Percentiles rank a stretch among this genome's conserved stretches.
phyloP scores from a whole-genome alignment of 2,329 filamentous ascomycete species.

The Penicillium concentricum region DNA sequence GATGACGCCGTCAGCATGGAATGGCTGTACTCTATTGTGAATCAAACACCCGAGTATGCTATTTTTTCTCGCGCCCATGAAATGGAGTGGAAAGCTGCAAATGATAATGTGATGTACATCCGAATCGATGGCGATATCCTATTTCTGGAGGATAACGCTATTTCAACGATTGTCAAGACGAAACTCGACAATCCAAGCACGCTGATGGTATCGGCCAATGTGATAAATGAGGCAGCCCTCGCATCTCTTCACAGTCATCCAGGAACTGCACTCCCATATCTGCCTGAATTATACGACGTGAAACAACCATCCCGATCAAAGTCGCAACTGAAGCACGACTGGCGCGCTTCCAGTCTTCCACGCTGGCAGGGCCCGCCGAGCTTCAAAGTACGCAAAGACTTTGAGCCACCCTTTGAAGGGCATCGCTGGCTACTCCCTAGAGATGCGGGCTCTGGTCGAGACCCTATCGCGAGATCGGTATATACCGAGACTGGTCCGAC shows the following conservation, averaged over 20 bases:
- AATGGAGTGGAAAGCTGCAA: slow-evolving; percentile 17
- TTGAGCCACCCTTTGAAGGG: slow-evolving; percentile 31
- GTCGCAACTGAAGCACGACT: slow-evolving; percentile 23
- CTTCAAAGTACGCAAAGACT: slow-evolving; percentile 30
- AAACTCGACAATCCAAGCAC: slow-evolving; percentile 53
- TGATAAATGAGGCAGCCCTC: slow-evolving; percentile 57
- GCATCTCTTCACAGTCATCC: slow-evolving; percentile 56
- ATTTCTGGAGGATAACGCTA: slow-evolving; percentile 47
- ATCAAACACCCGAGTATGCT: slow-evolving; percentile 31
- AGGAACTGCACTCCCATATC: slow-evolving; percentile 54
- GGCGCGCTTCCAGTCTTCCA: slow-evolving; percentile 37
- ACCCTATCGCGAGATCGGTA: slow-evolving; percentile 50
- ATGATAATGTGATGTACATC: slow-evolving; percentile 37
- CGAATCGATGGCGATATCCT: slow-evolving; percentile 47
- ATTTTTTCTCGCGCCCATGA: slow-evolving; percentile 11
- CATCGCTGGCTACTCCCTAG: slow-evolving; percentile 54
- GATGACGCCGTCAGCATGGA: slow-evolving; percentile 34
- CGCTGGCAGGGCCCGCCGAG: slow-evolving; percentile 33
- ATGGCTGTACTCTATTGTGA: slow-evolving; percentile 37
- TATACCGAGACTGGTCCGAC: slow-evolving; percentile 48
- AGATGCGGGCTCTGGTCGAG: slow-evolving; percentile 38
- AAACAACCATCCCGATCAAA: slow-evolving; percentile 19
- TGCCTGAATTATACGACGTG: slow-evolving; percentile 45
- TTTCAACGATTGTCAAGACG: slow-evolving; percentile 55
- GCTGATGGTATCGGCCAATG: slow-evolving; percentile 55